These are phyloP conservation scores for Suhomyces kunorum DNA, from an alignment of 1,139 yeast genomes.

Conservation along the genomic window DNA sequence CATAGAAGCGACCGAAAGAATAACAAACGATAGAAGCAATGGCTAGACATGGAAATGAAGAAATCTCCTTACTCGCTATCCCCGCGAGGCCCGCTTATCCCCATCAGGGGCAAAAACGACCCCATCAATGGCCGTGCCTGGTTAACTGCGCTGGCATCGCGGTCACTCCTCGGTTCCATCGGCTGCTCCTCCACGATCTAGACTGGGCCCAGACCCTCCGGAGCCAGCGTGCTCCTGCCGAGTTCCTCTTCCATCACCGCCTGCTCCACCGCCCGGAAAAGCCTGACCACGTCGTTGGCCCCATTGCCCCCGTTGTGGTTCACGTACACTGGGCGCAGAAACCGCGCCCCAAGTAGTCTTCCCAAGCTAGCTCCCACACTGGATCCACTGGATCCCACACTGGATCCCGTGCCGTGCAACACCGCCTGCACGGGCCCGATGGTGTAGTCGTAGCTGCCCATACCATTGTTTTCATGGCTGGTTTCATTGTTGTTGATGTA, in stretches of 20 bases:
- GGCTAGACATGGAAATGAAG: too few relatives aligned
- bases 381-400: too few relatives aligned
- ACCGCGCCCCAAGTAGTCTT: slow-evolving; percentile 15
- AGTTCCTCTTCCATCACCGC: slow-evolving; percentile 2
- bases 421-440: slow-evolving; percentile 17
- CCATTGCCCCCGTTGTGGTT: slow-evolving; percentile 16
- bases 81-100: slow-evolving; percentile 4
- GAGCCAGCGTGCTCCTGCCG: background rate
- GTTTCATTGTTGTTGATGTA: slow-evolving; percentile 24
- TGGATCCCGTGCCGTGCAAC: slow-evolving; percentile 5
- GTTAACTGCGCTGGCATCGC: background rate
- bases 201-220: slow-evolving; percentile 2
- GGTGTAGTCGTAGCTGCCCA: slow-evolving; percentile 26
- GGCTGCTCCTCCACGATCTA: slow-evolving; percentile 2
- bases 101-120: background rate
- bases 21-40: too few relatives aligned
- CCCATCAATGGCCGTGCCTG: slow-evolving; percentile 1
- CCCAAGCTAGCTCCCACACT: slow-evolving; percentile 14
- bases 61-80: too few relatives aligned
- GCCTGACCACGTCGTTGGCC: slow-evolving; percentile 17
- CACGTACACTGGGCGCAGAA: slow-evolving; percentile 18
- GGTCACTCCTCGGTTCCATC: slow-evolving; percentile 6
- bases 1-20: too few relatives aligned
- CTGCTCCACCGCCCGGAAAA: slow-evolving; percentile 14
- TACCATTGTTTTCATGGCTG: too few relatives aligned